Base-by-base conservation (phyloP, 169 alveolate species). In the Plasmodium cynomolgi region DNA sequence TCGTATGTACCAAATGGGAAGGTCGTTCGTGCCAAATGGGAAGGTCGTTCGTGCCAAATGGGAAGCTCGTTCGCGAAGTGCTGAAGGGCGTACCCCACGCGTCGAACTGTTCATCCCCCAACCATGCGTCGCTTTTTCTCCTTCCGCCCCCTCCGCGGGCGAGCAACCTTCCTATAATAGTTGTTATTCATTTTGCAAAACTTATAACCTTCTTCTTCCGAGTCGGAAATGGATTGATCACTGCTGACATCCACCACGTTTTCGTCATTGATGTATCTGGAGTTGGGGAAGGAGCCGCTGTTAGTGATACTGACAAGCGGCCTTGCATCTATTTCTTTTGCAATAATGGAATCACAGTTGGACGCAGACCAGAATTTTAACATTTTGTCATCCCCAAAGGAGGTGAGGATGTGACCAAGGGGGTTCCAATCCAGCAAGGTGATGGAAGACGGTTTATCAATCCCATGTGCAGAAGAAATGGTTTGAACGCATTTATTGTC, bases 361-460 rank as follows among this genome's bases (percentile, higher is more conserved):
- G 95, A 83, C 20, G 97, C 91, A 71, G 97, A 95, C 98, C 98
- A 97, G 93, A 97, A 96, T 62, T 97, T 84, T 23, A 97, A 93
- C 68, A 92, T 85, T 44, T 95, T 93, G 93, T 97, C 98, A 75
- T 97, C 98, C 56, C 98, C 96, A 80, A 98, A 96, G 20, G 98
- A 95, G 58, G 97, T 98, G 73, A 97, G 97, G 93, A 97, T 74
- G 85, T 97, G 98, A 1, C 98, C 98, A 83, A 97, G 81, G 23
- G 98, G 98, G 81, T 97, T 98, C 98, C 98, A 97, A 81, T 96
- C 98, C 92, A 97, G 91, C 44, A 98, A 91, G 71, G 96, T 83
- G 20, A 97, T 96, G 33, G 96, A 92, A 41, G 95, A 93, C 50
- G 95, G 92, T 62, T 95, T 93, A 72, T 96, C 98, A 41, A 83